Base-by-base conservation (phyloP, 768 basidiomycete genomes). In the Lactarius psammicola region DNA sequence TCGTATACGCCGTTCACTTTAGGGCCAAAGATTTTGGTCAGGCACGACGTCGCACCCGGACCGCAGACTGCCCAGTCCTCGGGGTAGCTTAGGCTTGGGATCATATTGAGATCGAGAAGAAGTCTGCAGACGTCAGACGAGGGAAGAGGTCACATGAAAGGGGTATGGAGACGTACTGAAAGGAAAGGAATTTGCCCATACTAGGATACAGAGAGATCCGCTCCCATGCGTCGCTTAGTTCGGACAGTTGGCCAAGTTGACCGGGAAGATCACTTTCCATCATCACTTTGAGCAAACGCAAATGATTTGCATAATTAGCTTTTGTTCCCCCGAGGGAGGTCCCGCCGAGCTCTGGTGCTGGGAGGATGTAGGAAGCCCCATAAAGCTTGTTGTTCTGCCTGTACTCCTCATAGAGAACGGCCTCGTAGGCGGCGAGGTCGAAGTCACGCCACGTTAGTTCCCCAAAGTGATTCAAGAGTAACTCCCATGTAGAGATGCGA, bases 101-200 rank as follows among this genome's bases (percentile, higher is more conserved):
- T 72, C 76, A 78, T 76, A 63, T 78, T 78, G 15, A 78, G 71
- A 59, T 78, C 77, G n/a, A 78, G 73, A 13, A 76, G 69, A 4
- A 78, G 71, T 63, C 78, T 78, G 62, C 9, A 11, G 20, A 64
- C n/a, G 18, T 60, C 56, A 62, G 65, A 62, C 8, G n/a, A 20
- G 59, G 26, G 36, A 55, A 68, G 26, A 2, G 18, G 6, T 11
- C 28, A 40, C 28, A 56, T 11, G 36, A 6, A 60, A 59, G 30
- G 36, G 13, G 60, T 28, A 30, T 31, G 23, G 26, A 38, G 31
- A 64, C 68, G 11, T 54, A 83, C 73, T 93, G 91, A 72, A 85
- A 89, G 0, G 86, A 81, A 40, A 82, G 85, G 74, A 93, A 93
- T 34, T 82, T 81, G n/a, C 87, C 90, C 83, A 92, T 85, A 69